Base-by-base conservation (phyloP, 176 grass and related monocot genomes). In the Oryza glumipatula region DNA sequence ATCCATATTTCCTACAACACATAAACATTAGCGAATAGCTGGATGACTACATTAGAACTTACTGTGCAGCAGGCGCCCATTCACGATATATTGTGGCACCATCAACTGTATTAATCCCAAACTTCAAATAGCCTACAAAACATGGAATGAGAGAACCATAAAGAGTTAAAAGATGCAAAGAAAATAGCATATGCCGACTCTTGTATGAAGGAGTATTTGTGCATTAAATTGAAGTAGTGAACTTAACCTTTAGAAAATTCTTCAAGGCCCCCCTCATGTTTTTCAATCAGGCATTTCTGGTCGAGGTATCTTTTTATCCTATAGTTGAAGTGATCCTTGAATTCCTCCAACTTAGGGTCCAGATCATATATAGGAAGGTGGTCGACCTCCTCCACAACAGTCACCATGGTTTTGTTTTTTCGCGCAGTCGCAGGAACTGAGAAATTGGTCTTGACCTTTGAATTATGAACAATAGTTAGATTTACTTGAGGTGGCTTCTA, bases 11-110 rank as follows among this genome's bases (percentile, higher is more conserved):
- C 33, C 61, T 32, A 74, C 0, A 39, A 65, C 32, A 28, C 46
- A 75, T 9, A 35, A 7, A 24, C 21, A 79, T 82, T 43, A 51
- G 26, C 16, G 73, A 15, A 6, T 36, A 80, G 47, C 21, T 47
- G 12, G 2, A 30, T 15, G 11, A 63, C 36, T 76, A 11, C 47
- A 85, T 72, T 52, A 87, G 44, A 56, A 93, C 96, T 95, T 86
- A 98, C 96, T 64, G 81, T 78, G 96, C 96, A 83, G 80, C 96
- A 81, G 96, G 96, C 70, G 96, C 96, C 96, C 96, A 98, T 89
- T 98, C 96, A 48, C 88, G 85, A 87, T 95, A 98, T 39, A 94
- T 86, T 83, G 86, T 94, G 75, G 56, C 89, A 66, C 66, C 89
- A 73, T 71, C n/a, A 72, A 79, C 80, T 74, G 79, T 86, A 33